phyloP scores from a whole-genome alignment of 306 rosid genomes.

The Trichosanthes truncata region DNA sequence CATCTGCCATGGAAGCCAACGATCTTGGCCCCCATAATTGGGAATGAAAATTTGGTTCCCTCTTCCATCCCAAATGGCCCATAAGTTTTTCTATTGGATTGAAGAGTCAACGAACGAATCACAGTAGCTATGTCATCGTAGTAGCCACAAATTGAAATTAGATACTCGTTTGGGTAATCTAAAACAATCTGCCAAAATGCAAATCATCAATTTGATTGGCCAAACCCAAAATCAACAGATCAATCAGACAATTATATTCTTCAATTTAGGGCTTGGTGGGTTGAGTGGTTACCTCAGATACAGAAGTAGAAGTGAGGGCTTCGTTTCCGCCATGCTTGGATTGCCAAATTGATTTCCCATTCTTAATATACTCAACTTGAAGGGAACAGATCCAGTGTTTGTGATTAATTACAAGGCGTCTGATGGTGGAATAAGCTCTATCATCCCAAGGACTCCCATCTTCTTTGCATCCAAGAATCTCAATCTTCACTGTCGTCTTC shows the following conservation, averaged over 20 bases:
- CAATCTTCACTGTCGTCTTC: not conserved
- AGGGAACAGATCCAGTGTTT: not conserved
- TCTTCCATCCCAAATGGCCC: not conserved
- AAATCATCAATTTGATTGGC: no score
- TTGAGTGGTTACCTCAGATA: not conserved
- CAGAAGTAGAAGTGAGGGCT: not conserved
- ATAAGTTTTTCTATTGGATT: not conserved
- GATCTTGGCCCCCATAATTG: not conserved
- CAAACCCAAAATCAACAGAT: not conserved
- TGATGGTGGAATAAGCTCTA: not conserved
- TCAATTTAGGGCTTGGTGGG: no score
- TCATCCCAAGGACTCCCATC: not conserved
- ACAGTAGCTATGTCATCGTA: not conserved
- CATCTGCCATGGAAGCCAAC: constrained; percentile 1
- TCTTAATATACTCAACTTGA: not conserved
- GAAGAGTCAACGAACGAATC: not conserved
- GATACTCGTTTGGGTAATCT: not conserved
- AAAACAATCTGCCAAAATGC: not conserved
- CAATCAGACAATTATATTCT: no score
- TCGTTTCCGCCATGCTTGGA: not conserved
- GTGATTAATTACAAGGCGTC: not conserved
- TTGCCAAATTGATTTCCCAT: not conserved
- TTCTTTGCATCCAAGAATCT: not conserved
- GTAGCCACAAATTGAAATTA: not conserved
- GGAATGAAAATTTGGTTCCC: not conserved